Conservation (phyloP, 768 basidiomycete genomes). For the Clavulina sp. region DNA sequence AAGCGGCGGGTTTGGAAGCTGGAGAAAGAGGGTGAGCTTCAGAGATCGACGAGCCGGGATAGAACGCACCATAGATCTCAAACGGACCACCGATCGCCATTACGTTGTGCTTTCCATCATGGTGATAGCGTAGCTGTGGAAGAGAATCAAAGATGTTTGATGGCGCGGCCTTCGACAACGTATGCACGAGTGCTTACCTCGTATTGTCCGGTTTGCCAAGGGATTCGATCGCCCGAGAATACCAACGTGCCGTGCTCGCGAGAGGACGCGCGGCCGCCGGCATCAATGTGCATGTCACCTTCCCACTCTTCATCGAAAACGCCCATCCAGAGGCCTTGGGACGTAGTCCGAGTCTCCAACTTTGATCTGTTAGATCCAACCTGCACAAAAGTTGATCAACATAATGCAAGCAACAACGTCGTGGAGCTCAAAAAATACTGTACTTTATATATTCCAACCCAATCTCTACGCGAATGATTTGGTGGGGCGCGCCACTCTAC, state of each 20-base stretch:
- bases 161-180: neutral
- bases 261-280: constrained; percentile 24
- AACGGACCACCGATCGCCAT: constrained; percentile 72
- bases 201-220: constrained; percentile 74
- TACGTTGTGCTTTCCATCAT: constrained; percentile 95
- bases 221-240: constrained; percentile 64
- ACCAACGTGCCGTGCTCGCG: constrained; percentile 34
- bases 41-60: neutral
- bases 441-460: constrained; percentile 88
- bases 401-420: neutral
- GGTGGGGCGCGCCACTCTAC: constrained; percentile 77
- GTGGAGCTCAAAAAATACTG: constrained; percentile 9
- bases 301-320: constrained; percentile 89
- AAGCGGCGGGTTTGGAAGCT: constrained; percentile 53
- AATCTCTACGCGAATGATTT: constrained; percentile 79
- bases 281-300: constrained; percentile 53
- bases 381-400: constrained; percentile 21
- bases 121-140: constrained; percentile 68
- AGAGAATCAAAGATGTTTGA: neutral
- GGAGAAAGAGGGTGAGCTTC: constrained; percentile 2
- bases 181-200: constrained; percentile 37
- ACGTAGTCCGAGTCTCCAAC: constrained; percentile 67
- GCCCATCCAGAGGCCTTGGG: constrained; percentile 83
- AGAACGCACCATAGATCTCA: constrained; percentile 68
- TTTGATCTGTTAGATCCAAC: constrained; percentile 76